Base-by-base conservation (phyloP, 2,329 filamentous ascomycete genomes). In the Dothideomycetidae sp. region DNA sequence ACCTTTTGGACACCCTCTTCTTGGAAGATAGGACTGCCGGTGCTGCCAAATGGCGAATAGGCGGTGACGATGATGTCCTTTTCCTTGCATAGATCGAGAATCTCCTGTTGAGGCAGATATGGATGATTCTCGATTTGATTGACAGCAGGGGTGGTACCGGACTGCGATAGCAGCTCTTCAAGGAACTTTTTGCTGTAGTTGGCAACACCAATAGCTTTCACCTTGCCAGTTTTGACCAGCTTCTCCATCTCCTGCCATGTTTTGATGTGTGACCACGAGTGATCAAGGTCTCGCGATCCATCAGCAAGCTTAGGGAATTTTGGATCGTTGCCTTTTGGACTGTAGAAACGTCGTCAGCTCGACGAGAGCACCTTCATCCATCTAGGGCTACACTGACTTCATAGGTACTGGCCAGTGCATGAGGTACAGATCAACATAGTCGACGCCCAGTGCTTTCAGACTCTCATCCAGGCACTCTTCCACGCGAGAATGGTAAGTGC, bases 381-480 rank as follows among this genome's bases (percentile, higher is more conserved):
- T n/a, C 13, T 15, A 77, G 79, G 79, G 86, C 61, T 88, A 81
- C 63, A 86, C 70, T 29, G 86, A 66, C 54, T 84, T 85, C 71
- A 84, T 75, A 36, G 77, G 71, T 34, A 83, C 63, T 4, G 81
- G 79, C 81, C 82, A 90, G 62, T 93, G 83, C 64, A 92, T 71
- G 26, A 92, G 67, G 54, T 73, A 84, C 40, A 92, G 64, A 55
- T 92, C 84, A 4, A 92, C 70, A 55, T 92, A 88, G 46, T 84
- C 78, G 33, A 90, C 63, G 2, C 81, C 80, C 23, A 92, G 63
- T 42, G 70, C 68, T 60, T 77, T 71, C 54, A 90, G 64, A 50
- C 76, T 81, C 67, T 78, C 75, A 46, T 83, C 73, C 23, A 90
- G 67, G 23, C 70, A 75, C 50, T 78, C 63, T 58, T 80, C 75